Evolutionary conservation across 768 basidiomycete species (phyloP).

Genomic region (Stropharia rugosoannulata): DNA sequence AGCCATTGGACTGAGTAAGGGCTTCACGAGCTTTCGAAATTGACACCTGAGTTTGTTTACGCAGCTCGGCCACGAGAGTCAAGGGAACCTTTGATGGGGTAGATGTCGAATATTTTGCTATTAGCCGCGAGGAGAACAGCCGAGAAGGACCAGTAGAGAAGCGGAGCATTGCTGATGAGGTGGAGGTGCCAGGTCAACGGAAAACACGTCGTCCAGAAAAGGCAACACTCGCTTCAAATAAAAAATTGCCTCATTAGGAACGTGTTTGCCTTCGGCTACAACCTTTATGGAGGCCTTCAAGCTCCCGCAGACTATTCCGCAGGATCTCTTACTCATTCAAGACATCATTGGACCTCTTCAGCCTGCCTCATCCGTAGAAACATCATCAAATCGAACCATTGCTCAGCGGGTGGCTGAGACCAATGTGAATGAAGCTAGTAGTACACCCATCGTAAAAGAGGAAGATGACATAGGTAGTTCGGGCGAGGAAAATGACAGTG

Average conservation of each 20-base stretch:
- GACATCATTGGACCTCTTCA: constrained; percentile 51
- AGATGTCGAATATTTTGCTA: constrained; percentile 50
- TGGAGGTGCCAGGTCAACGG: neutral
- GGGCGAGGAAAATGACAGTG: constrained; percentile 48
- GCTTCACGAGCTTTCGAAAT: constrained; percentile 90
- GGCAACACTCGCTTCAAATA: constrained; percentile 17
- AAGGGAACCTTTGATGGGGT: constrained; percentile 55
- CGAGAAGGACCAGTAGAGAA: constrained; percentile 14
- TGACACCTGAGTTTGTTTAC: constrained; percentile 79
- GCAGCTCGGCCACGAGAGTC: constrained; percentile 81
- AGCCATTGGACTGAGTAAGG: constrained; percentile 69
- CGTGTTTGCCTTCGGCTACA: constrained; percentile 2
- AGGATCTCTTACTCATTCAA: constrained; percentile 74
- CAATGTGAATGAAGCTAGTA: neutral
- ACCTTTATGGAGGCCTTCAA: constrained; percentile 49
- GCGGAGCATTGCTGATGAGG: constrained; percentile 13
- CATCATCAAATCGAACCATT: neutral
- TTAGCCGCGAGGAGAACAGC: constrained; percentile 19
- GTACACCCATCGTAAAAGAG: constrained; percentile 13
- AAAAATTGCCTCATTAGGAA: constrained; percentile 14
- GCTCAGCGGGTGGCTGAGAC: too few species aligned
- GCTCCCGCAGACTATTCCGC: constrained; percentile 59
- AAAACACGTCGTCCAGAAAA: constrained; percentile 19
- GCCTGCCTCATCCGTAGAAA: neutral
- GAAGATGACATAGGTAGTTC: constrained; percentile 57